Evolutionary conservation across 352 stramenopile species (phyloP).

Genomic region (Globisporangium heterothallicum): DNA sequence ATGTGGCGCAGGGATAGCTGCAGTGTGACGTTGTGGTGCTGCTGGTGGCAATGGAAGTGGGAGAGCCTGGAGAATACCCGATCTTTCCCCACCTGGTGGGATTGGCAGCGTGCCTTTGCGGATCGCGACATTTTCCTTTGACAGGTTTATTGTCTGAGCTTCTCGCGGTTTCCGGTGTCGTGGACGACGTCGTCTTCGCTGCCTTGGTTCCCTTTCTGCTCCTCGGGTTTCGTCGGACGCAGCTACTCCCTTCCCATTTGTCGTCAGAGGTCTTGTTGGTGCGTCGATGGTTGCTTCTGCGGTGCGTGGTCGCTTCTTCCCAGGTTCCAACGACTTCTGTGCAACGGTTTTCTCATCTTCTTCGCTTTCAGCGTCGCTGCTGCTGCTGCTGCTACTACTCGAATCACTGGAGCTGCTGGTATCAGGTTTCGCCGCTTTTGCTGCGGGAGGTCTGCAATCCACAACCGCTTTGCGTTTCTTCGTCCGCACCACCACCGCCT

Average conservation of each 20-base stretch:
- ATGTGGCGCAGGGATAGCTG: too few species aligned
- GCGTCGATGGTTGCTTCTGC: not conserved
- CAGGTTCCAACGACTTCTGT: constrained; percentile 7
- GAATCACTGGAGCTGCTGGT: constrained; percentile 13
- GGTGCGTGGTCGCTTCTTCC: constrained; percentile 9
- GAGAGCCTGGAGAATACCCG: not conserved
- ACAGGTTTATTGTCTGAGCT: not conserved
- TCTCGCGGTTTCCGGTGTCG: constrained; percentile 7
- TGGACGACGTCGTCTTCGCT: constrained; percentile 14
- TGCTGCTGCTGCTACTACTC: constrained; percentile 17
- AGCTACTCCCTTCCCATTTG: constrained; percentile 5
- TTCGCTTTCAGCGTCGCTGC: constrained; percentile 17
- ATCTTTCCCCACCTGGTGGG: not conserved
- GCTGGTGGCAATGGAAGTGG: not conserved
- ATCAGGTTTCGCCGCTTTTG: not conserved
- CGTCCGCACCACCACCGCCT: too few species aligned
- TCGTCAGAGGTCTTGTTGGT: not conserved
- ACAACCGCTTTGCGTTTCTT: constrained; percentile 9
- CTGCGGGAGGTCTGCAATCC: too few species aligned
- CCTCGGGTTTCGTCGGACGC: not conserved
- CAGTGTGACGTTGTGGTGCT: not conserved
- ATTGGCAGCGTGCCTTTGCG: not conserved
- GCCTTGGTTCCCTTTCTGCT: not conserved
- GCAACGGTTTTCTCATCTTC: not conserved
- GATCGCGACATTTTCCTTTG: not conserved